phyloP scores from a whole-genome alignment of 1,284 basidiomycete species.

The Sporisorium graminicola region DNA sequence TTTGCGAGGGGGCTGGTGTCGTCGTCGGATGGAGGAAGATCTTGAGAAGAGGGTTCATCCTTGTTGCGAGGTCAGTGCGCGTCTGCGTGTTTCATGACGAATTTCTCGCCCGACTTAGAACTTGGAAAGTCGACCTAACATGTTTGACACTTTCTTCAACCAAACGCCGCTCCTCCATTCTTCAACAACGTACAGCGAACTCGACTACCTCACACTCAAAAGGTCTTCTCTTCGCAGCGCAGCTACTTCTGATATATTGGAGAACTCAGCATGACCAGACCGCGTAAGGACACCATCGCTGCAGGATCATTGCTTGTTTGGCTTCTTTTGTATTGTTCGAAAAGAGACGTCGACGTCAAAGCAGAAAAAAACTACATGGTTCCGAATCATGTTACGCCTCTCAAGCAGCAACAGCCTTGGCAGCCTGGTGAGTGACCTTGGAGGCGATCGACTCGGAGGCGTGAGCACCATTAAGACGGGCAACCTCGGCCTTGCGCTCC shows the following conservation, averaged over 20 bases:
- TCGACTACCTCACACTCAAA: not conserved
- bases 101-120: slow-evolving; percentile 31
- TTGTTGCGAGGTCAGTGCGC: slow-evolving; percentile 35
- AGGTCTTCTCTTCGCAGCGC: too few relatives aligned
- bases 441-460: slow-evolving; percentile 5
- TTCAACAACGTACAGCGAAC: not conserved
- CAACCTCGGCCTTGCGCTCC: slow-evolving; percentile 49
- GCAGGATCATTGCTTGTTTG: not conserved
- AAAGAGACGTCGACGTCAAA: not conserved
- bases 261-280: too few relatives aligned
- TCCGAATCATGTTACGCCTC: not conserved
- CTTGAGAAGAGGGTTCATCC: not conserved
- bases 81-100: slow-evolving; percentile 4
- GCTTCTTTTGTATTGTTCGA: slow-evolving; percentile 17
- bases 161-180: not conserved
- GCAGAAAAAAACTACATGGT: not conserved
- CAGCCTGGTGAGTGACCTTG: slow-evolving; percentile 13
- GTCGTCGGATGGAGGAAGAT: slow-evolving; percentile 7
- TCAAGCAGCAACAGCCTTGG: slow-evolving; percentile 35
- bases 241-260: too few relatives aligned
- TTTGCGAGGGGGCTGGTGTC: not conserved
- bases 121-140: not conserved
- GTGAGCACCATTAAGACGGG: slow-evolving; percentile 25
- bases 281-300: too few relatives aligned
- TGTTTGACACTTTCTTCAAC: too few relatives aligned